Evolutionary conservation across 2,329 filamentous ascomycete genomes (phyloP).

Genomic region (Cladosporium sp.): DNA sequence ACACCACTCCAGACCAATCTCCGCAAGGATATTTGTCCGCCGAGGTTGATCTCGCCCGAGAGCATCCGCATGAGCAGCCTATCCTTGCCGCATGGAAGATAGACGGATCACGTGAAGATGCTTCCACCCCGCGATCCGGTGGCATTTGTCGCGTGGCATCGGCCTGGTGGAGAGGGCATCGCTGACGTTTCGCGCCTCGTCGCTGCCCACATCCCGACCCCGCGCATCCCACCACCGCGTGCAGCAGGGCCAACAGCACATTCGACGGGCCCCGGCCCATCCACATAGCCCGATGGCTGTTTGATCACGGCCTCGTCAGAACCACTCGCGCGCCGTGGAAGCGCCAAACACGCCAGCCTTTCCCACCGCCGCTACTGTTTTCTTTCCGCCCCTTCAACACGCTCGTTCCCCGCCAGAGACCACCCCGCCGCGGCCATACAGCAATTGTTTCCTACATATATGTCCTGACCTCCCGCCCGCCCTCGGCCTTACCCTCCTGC

Average conservation of each 20-base stretch:
- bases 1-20: neutral
- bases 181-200: neutral
- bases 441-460: slow-evolving; percentile 2
- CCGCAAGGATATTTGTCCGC: neutral
- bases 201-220: slow-evolving; percentile 1
- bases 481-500: neutral
- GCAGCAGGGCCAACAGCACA: neutral
- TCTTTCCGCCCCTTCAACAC: neutral
- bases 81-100: neutral
- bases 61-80: neutral
- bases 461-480: neutral
- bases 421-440: neutral
- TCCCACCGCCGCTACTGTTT: slow-evolving; percentile 3
- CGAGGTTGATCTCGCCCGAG: neutral
- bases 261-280: slow-evolving; percentile 3
- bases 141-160: slow-evolving; percentile 2
- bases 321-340: neutral
- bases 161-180: neutral
- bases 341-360: slow-evolving; percentile 6
- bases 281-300: slow-evolving; percentile 10
- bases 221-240: slow-evolving; percentile 4
- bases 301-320: neutral
- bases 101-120: neutral
- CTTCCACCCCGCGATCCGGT: neutral
- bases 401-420: neutral